Percentiles rank a stretch among this genome's conserved stretches.
Evolutionary conservation across 345 rosid genomes (phyloP).

Genomic region (Ailanthus altissimus): DNA sequence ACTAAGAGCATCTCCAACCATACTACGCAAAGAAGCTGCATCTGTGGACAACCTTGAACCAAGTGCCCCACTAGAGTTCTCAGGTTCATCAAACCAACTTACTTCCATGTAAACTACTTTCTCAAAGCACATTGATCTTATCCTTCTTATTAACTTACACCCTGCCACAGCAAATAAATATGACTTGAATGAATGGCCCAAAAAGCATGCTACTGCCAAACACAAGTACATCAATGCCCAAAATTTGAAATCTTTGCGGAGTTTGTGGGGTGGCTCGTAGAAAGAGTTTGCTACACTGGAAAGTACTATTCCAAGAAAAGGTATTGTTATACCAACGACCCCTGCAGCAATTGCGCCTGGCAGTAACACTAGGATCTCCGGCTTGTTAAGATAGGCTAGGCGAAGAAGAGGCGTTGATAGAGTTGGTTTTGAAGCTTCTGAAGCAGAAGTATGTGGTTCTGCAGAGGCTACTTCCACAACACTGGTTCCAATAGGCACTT

Average conservation of each 20-base stretch:
- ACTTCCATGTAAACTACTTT: conserved; percentile 74
- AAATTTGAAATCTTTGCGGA: conserved; percentile 50
- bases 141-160: conserved; percentile 54
- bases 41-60: conserved; percentile 82
- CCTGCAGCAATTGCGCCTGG: conserved; percentile 59
- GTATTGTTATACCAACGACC: conserved; percentile 52
- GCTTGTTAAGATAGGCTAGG: conserved; percentile 64
- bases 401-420: conserved; percentile 43
- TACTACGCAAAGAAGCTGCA: conserved; percentile 59
- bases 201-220: conserved; percentile 51
- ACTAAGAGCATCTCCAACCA: conserved; percentile 74
- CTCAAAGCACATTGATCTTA: conserved; percentile 68
- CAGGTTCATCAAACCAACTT: conserved; percentile 76
- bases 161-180: conserved; percentile 74
- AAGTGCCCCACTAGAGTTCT: conserved; percentile 69
- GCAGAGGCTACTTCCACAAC: conserved; percentile 17
- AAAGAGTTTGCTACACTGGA: conserved; percentile 59
- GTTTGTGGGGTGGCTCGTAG: conserved; percentile 48
- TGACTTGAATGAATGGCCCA: conserved; percentile 44
- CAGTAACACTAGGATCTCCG: conserved; percentile 60
- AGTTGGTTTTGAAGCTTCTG: conserved; percentile 11
- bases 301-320: conserved; percentile 60
- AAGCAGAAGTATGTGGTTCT: conserved; percentile 23
- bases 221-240: conserved; percentile 66
- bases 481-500: conserved; percentile 26